A percentile compares a stretch with the other conserved stretches of the same genome.
phyloP scores from a whole-genome alignment of 1,284 basidiomycete species.

The Moesziomyces globuligerus region DNA sequence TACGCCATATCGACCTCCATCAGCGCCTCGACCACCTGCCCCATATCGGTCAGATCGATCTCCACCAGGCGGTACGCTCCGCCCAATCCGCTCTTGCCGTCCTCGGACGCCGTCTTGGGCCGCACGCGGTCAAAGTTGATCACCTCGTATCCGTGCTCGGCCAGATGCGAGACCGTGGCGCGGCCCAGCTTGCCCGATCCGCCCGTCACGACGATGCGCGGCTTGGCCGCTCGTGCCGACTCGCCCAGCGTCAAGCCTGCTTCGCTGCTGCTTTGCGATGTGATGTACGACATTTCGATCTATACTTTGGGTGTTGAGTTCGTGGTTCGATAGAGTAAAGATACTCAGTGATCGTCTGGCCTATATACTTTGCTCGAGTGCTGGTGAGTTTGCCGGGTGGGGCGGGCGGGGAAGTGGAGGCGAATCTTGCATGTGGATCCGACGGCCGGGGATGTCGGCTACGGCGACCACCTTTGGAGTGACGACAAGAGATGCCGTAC shows the following conservation, averaged over 20 bases:
- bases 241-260: conserved; percentile 20
- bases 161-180: conserved; percentile 66
- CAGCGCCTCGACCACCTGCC: conserved; percentile 63
- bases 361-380: no score
- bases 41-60: conserved; percentile 66
- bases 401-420: no score
- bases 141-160: conserved; percentile 41
- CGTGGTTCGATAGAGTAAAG: no score
- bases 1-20: conserved; percentile 66
- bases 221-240: conserved; percentile 12
- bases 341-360: no score
- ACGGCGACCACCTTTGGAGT: no score
- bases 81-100: conserved; percentile 55
- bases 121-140: conserved; percentile 57
- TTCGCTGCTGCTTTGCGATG: neutral
- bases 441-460: no score
- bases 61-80: conserved; percentile 56
- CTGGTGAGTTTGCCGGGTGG: no score
- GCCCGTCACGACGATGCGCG: conserved; percentile 66
- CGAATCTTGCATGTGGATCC: no score
- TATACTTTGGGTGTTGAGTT: neutral
- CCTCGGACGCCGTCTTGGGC: conserved; percentile 59
- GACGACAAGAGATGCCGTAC: neutral
- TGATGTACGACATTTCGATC: neutral
- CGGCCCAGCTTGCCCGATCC: conserved; percentile 67